phyloP scores from a whole-genome alignment of 2,329 filamentous ascomycete genomes.

The Cyclaneusma minus region DNA sequence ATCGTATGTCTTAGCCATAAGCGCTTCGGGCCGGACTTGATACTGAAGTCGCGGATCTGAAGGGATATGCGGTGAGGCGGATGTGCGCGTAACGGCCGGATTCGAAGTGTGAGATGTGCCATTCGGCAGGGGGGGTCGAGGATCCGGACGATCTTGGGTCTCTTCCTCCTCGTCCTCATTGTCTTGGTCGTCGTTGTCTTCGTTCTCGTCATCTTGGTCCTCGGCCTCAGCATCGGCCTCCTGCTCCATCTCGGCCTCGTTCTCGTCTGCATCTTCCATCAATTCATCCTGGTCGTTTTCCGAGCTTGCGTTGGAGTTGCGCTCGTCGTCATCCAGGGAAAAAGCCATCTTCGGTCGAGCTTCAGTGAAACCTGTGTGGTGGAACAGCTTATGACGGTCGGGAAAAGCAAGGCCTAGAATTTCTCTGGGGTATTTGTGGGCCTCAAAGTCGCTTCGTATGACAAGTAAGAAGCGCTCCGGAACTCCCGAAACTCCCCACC shows the following conservation, averaged over 20 bases:
- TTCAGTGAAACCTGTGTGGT: no score
- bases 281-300: constrained; percentile 40
- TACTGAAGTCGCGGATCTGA: constrained; percentile 32
- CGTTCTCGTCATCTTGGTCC: constrained; percentile 18
- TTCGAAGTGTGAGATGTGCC: constrained; percentile 16
- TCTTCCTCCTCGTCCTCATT: constrained; percentile 27
- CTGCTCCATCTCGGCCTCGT: constrained; percentile 17
- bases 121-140: no score
- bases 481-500: no score
- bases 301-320: constrained; percentile 25
- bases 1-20: constrained; percentile 72
- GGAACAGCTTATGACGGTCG: no score
- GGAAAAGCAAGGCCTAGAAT: no score
- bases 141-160: constrained; percentile 23
- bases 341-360: constrained; percentile 5
- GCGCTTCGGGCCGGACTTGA: constrained; percentile 57
- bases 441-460: no score
- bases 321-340: constrained; percentile 7
- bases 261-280: constrained; percentile 31
- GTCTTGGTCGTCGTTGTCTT: constrained; percentile 14
- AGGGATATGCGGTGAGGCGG: constrained; percentile 15
- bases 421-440: no score
- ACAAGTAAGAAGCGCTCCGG: no score
- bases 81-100: constrained; percentile 13
- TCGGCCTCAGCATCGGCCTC: constrained; percentile 17